Conservation (phyloP, 2,329 filamentous ascomycete species). For the Xylariaceae sp. region DNA sequence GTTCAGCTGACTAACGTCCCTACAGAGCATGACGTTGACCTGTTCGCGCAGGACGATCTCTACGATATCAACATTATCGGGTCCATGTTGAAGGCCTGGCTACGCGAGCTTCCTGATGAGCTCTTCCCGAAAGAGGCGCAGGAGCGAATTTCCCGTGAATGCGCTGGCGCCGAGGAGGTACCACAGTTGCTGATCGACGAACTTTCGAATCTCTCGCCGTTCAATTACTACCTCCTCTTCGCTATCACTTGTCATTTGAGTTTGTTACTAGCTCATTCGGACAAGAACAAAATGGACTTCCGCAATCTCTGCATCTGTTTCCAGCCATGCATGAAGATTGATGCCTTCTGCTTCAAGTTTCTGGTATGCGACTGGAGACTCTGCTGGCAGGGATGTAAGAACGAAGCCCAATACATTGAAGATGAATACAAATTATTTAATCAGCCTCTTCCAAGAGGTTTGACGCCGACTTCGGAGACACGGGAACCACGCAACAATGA, state of each 20-base stretch:
- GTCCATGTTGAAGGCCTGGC: slow-evolving; percentile 94
- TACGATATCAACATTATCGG: slow-evolving; percentile 97
- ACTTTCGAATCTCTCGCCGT: slow-evolving; percentile 88
- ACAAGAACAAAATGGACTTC: slow-evolving; percentile 98
- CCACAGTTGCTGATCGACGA: slow-evolving; percentile 86
- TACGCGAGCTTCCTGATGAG: slow-evolving; percentile 90
- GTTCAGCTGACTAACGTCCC: slow-evolving; percentile 13
- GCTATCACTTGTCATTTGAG: slow-evolving; percentile 96
- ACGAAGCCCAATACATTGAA: slow-evolving; percentile 74
- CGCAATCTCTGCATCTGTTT: slow-evolving; percentile 95
- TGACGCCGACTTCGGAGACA: slow-evolving; percentile 23
- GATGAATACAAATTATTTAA: slow-evolving; percentile 61
- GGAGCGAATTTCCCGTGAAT: slow-evolving; percentile 74
- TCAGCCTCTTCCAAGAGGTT: slow-evolving; percentile 49
- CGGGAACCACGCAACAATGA: too few species aligned
- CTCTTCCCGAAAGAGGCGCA: slow-evolving; percentile 84
- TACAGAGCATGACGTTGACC: slow-evolving; percentile 78
- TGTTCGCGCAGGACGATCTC: slow-evolving; percentile 81
- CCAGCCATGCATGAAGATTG: slow-evolving; percentile 94
- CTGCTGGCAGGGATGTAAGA: slow-evolving; percentile 95
- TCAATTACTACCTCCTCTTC: slow-evolving; percentile 96
- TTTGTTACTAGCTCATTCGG: slow-evolving; percentile 81
- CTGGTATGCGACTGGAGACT: slow-evolving; percentile 92
- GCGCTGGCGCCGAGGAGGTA: slow-evolving; percentile 71
- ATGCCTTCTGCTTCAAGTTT: slow-evolving; percentile 92